These are phyloP conservation scores for Scheffersomyces titani DNA, from an alignment of 1,139 yeast species.

Conservation along the genomic window DNA sequence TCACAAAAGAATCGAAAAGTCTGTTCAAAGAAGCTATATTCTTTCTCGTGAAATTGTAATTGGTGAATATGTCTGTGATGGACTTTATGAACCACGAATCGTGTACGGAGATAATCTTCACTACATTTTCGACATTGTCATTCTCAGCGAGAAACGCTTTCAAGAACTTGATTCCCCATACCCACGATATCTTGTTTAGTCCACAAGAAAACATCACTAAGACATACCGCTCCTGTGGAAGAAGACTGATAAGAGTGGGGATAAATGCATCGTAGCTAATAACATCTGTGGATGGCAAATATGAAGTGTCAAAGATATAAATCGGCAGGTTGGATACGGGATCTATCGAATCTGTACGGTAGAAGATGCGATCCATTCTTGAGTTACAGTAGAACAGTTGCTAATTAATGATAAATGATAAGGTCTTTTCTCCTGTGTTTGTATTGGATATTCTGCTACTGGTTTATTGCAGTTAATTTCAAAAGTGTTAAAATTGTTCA, in stretches of 20 bases:
- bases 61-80: conserved; percentile 69
- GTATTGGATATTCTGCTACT: background rate
- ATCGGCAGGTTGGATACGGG: conserved; percentile 65
- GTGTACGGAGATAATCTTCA: conserved; percentile 77
- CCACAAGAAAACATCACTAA: conserved; percentile 80
- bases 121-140: conserved; percentile 45
- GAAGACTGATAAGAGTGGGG: conserved; percentile 35
- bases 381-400: background rate
- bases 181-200: conserved; percentile 66
- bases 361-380: conserved; percentile 55
- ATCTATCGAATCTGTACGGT: conserved; percentile 58
- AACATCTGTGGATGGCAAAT: conserved; percentile 58
- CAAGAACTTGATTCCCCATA: conserved; percentile 77
- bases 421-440: background rate
- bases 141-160: conserved; percentile 62
- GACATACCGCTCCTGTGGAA: conserved; percentile 63
- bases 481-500: background rate
- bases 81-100: conserved; percentile 91
- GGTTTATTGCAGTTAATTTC: too few relatives aligned
- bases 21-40: conserved; percentile 30
- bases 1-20: conserved; percentile 29
- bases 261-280: conserved; percentile 45
- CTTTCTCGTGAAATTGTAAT: conserved; percentile 39
- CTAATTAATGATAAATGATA: background rate
- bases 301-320: conserved; percentile 76